Evolutionary conservation across 1,139 yeast species (phyloP).

Genomic region (Saccharomyces hybrid): DNA sequence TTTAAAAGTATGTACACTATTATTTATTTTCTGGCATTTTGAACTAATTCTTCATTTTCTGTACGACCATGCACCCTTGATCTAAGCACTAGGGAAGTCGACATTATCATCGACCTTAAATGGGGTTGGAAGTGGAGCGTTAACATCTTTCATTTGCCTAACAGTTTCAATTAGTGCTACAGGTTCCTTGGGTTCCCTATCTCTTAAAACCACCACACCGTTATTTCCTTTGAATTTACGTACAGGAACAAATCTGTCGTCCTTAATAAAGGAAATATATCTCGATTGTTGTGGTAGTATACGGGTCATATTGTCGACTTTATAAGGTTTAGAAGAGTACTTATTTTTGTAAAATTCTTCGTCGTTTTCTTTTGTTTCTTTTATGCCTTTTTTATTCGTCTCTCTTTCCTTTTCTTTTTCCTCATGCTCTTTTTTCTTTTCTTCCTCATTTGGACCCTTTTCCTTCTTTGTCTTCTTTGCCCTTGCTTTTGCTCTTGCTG

Average conservation of each 20-base stretch:
- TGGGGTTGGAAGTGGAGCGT: conserved; percentile 89
- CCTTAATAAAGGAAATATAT: conserved; percentile 69
- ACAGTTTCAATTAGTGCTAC: conserved; percentile 71
- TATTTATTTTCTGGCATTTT: neutral
- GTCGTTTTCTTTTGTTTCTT: conserved; percentile 26
- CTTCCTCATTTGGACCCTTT: conserved; percentile 33
- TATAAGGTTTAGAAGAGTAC: conserved; percentile 54
- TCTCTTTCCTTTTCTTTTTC: conserved; percentile 32
- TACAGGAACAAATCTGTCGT: conserved; percentile 74
- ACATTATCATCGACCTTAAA: conserved; percentile 38
- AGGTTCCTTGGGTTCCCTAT: conserved; percentile 59
- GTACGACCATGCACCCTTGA: neutral
- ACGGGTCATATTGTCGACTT: conserved; percentile 71
- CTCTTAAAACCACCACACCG: conserved; percentile 76
- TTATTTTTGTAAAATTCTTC: conserved; percentile 31
- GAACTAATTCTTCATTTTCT: neutral
- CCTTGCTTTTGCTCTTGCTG: conserved; percentile 86
- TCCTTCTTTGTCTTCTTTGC: conserved; percentile 69
- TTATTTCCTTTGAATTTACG: conserved; percentile 70
- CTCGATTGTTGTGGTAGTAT: conserved; percentile 88
- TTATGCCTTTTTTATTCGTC: conserved; percentile 19
- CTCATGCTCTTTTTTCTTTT: conserved; percentile 31
- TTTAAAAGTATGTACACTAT: neutral
- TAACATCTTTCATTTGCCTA: conserved; percentile 70
- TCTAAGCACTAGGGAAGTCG: conserved; percentile 14